phyloP scores from a whole-genome alignment of 1,284 basidiomycete species.

The Butyriboletus regius region DNA sequence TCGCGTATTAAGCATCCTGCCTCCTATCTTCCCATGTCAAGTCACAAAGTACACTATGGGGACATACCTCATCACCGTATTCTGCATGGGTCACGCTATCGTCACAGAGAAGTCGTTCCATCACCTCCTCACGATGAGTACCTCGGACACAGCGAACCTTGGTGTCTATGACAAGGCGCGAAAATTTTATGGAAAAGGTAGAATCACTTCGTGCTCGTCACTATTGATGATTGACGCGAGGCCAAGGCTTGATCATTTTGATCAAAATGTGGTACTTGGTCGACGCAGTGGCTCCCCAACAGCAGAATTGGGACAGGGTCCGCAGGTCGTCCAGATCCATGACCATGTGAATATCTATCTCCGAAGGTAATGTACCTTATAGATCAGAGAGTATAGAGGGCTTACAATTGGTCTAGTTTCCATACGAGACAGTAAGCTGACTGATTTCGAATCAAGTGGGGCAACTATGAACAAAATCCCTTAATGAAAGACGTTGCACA shows the following conservation, averaged over 20 bases:
- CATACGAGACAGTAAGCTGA: neutral
- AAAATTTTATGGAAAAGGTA: conserved; percentile 18
- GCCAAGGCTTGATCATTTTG: conserved; percentile 13
- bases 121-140: conserved; percentile 7
- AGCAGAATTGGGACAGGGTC: neutral
- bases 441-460: neutral
- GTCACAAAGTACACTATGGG: conserved; percentile 13
- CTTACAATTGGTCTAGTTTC: neutral
- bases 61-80: conserved; percentile 21
- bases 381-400: neutral
- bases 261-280: conserved; percentile 18
- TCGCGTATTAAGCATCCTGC: neutral
- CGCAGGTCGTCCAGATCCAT: conserved; percentile 11
- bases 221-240: neutral
- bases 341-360: conserved; percentile 10
- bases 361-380: neutral
- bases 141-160: conserved; percentile 14
- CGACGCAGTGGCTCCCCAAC: conserved; percentile 1
- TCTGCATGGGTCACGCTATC: conserved; percentile 12
- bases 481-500: neutral
- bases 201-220: neutral
- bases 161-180: conserved; percentile 16
- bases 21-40: neutral
- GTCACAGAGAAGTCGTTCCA: conserved; percentile 23
- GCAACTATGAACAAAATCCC: neutral